Evolutionary conservation across 2,329 filamentous ascomycete species (phyloP).

Genomic region (Gyromitra esculenta): DNA sequence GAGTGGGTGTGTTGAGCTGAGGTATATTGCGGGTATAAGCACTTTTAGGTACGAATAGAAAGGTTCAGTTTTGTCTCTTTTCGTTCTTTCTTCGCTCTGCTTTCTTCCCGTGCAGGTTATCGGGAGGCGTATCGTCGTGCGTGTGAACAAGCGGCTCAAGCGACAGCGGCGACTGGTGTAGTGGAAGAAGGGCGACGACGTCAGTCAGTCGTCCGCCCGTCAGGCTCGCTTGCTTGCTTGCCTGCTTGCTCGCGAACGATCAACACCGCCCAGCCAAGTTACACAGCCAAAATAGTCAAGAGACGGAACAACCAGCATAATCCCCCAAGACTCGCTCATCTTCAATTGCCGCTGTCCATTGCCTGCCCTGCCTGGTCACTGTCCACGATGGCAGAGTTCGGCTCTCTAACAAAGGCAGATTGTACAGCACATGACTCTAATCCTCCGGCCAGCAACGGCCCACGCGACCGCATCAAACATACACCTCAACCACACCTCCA

Average conservation of each 20-base stretch:
- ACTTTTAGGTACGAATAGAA: conserved; percentile 8
- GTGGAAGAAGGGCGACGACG: conserved; percentile 26
- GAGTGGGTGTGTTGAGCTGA: conserved; percentile 28
- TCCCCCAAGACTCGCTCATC: not conserved
- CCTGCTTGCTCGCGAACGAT: not conserved
- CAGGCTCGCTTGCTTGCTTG: too few relatives aligned
- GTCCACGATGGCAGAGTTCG: not conserved
- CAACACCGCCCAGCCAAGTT: not conserved
- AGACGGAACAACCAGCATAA: not conserved
- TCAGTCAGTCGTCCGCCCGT: conserved; percentile 21
- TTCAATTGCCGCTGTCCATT: not conserved
- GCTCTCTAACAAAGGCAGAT: not conserved
- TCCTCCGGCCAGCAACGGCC: conserved; percentile 4
- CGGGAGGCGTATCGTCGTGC: conserved; percentile 1
- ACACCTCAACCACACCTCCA: conserved; percentile 14
- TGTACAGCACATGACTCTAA: conserved; percentile 37
- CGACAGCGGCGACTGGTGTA: not conserved
- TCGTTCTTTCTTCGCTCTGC: not conserved
- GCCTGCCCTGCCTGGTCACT: conserved; percentile 14
- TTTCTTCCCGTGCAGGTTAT: conserved; percentile 19
- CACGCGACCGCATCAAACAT: conserved; percentile 27
- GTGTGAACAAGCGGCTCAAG: conserved; percentile 41
- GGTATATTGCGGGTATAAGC: conserved; percentile 30
- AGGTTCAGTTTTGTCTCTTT: not conserved
- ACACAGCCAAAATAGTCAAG: conserved; percentile 16